These are phyloP conservation scores for Eutrema heterophyllum DNA, from an alignment of 345 rosid genomes.

Conservation along the genomic window DNA sequence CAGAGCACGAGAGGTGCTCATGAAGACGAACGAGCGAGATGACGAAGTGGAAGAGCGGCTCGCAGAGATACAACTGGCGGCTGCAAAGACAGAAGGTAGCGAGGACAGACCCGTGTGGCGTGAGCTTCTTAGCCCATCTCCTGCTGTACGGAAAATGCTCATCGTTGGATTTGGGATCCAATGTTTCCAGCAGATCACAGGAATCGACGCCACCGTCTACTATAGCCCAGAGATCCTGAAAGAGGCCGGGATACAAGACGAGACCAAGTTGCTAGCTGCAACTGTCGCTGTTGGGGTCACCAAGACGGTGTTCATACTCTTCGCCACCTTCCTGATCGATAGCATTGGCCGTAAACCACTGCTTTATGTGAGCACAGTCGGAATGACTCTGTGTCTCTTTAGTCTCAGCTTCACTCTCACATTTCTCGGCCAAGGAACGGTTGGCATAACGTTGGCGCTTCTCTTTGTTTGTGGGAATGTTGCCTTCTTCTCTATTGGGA, in stretches of 20 bases:
- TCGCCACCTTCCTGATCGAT: constrained; percentile 66
- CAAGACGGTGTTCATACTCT: constrained; percentile 56
- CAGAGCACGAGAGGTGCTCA: constrained; percentile 67
- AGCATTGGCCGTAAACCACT: constrained; percentile 70
- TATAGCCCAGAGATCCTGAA: constrained; percentile 75
- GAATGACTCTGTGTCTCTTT: constrained; percentile 72
- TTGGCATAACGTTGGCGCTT: constrained; percentile 44
- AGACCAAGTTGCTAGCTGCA: constrained; percentile 60
- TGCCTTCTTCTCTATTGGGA: constrained; percentile 77
- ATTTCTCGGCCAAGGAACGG: constrained; percentile 41
- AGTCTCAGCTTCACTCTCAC: constrained; percentile 52
- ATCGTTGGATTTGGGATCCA: constrained; percentile 80
- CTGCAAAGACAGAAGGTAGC: constrained; percentile 47
- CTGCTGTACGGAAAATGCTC: constrained; percentile 59
- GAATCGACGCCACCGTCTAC: constrained; percentile 76
- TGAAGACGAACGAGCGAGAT: constrained; percentile 64
- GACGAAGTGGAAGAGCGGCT: constrained; percentile 75
- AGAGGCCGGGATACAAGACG: constrained; percentile 55
- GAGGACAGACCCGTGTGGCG: constrained; percentile 75
- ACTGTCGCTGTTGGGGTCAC: constrained; percentile 76
- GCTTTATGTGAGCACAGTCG: constrained; percentile 76
- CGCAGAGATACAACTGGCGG: constrained; percentile 67
- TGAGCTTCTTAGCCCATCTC: constrained; percentile 70
- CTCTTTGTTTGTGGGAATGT: constrained; percentile 70
- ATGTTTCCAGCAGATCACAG: constrained; percentile 82